Conservation (phyloP, 768 basidiomycete species). For the Artomyces pyxidatus region DNA sequence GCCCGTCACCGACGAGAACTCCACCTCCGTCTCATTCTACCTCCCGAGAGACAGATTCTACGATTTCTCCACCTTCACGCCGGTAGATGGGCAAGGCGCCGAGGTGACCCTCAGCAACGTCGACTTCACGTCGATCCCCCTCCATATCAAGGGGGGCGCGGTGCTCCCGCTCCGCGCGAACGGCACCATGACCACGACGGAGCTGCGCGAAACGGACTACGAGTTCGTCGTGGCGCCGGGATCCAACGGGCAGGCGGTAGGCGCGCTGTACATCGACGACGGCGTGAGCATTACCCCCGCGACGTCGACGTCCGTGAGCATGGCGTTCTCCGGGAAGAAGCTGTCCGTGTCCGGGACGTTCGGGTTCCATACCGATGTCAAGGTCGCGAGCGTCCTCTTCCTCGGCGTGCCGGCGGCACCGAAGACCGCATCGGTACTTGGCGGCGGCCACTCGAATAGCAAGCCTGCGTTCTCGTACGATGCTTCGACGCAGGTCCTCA, state of each 20-base stretch:
- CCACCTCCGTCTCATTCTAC: conserved; percentile 52
- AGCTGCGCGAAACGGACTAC: conserved; percentile 46
- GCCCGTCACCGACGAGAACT: conserved; percentile 54
- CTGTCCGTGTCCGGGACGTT: conserved; percentile 25
- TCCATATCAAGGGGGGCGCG: conserved; percentile 53
- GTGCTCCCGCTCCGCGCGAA: conserved; percentile 49
- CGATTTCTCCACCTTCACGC: conserved; percentile 45
- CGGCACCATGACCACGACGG: conserved; percentile 53
- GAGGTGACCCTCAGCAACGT: conserved; percentile 38
- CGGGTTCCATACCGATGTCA: conserved; percentile 21
- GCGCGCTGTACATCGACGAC: conserved; percentile 56
- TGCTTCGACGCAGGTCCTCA: conserved; percentile 32
- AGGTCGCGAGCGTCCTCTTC: conserved; percentile 28
- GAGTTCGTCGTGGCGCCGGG: conserved; percentile 57
- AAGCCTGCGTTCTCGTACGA: conserved; percentile 28
- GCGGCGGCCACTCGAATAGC: conserved; percentile 9
- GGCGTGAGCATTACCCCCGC: conserved; percentile 39
- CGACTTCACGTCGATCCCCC: conserved; percentile 48
- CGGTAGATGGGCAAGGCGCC: conserved; percentile 40
- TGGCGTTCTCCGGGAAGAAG: conserved; percentile 21
- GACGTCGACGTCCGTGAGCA: conserved; percentile 22
- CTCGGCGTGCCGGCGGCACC: conserved; percentile 23
- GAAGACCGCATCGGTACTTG: conserved; percentile 16
- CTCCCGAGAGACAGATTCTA: conserved; percentile 61
- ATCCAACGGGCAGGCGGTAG: conserved; percentile 39